Evolutionary conservation across 306 rosid species (phyloP).

Genomic region (Chamaecrista fasciculata): DNA sequence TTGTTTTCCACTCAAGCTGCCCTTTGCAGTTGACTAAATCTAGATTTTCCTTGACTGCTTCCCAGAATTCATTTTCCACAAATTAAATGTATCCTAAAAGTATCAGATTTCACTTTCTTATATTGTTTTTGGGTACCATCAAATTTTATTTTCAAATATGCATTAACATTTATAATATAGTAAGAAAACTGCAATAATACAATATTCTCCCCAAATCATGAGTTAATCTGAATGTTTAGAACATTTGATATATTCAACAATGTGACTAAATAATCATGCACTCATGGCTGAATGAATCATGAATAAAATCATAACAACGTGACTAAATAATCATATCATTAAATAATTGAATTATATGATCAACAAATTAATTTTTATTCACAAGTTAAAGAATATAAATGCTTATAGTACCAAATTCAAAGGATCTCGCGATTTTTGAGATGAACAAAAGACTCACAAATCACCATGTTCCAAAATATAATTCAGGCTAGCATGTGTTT

Average conservation of each 20-base stretch:
- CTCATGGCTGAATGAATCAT: too few species aligned
- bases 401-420: too few species aligned
- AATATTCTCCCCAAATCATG: neutral
- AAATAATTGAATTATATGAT: too few species aligned
- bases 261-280: too few species aligned
- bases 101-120: neutral
- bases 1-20: neutral
- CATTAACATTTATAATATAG: neutral
- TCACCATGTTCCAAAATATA: too few species aligned
- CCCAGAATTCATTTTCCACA: neutral
- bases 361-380: too few species aligned
- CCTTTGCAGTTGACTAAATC: neutral
- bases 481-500: too few species aligned
- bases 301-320: too few species aligned
- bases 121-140: neutral
- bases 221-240: neutral
- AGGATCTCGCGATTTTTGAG: too few species aligned
- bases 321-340: too few species aligned
- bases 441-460: too few species aligned
- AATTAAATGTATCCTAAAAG: neutral
- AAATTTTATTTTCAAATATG: neutral
- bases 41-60: neutral
- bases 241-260: neutral
- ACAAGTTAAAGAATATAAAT: too few species aligned
- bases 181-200: neutral